Base-by-base conservation (phyloP, 331 rosid genomes). In the Rhamnella rubrinervis region DNA sequence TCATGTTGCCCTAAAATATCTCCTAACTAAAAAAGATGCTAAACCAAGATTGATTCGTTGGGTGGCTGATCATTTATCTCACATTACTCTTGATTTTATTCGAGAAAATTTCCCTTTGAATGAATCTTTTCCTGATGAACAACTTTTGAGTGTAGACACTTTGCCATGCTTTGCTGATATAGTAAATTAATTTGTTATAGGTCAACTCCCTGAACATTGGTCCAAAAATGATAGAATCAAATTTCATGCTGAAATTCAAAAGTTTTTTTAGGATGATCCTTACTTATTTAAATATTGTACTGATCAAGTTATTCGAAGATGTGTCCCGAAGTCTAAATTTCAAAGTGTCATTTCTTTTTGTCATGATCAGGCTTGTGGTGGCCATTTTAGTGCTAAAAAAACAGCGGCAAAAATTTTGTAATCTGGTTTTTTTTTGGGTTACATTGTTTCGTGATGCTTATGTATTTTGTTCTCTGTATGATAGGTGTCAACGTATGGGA, bases 31-130 rank as follows among this genome's bases (percentile, higher is more conserved):
- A 18, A 20, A 55, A 20, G 31, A 56, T 56, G 31, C 14, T 56
- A 56, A 56, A 56, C 31, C 61, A 56, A 56, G 61, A 56, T 56
- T 56, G 15, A 56, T 56, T 56, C 4, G 61, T 56, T 20, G 15
- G 8, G 38, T 23, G 40, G 63, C 18, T 1, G 60, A 55, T 20
- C 13, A 55, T 55, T 21, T 55, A 2, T 55, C 28, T 20, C 25
- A 13, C 23, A 23, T 23, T 23, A 23, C 1, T 23, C 1, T 55
- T 55, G n/a, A 25, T 5, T 0, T 11, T 17, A 8, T 13, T 13
- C 55, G 1, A 50, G 55, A 50, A 4, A 18, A 50, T 18, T 15
- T 15, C 1, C 55, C 55, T 0, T 0, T 13, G 0, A 8, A 50
- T 5, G 1, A 15, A 14, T 1, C 19, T 3, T 50, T 50, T 15